Evolutionary conservation across 257 asterid genomes (phyloP).

Genomic region (Petunia secreta): DNA sequence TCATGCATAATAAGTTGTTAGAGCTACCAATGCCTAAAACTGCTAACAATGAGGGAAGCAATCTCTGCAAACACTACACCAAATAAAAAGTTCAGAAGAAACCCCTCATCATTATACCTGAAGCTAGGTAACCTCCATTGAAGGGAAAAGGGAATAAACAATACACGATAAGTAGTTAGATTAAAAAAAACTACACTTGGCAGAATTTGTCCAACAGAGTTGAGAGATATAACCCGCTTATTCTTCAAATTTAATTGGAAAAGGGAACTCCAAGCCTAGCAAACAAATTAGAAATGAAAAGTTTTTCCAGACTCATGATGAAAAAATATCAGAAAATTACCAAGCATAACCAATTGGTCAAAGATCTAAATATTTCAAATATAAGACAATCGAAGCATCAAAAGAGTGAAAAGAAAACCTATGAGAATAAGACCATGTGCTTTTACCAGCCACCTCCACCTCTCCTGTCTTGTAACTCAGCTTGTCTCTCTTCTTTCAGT

Average conservation of each 20-base stretch:
- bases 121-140: neutral
- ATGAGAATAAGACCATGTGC: neutral
- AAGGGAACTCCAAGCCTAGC: neutral
- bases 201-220: neutral
- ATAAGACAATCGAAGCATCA: neutral
- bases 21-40: neutral
- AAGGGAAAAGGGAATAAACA: neutral
- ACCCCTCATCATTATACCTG: neutral
- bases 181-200: too few species aligned
- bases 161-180: neutral
- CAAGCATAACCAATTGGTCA: neutral
- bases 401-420: neutral
- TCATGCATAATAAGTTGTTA: neutral
- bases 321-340: neutral
- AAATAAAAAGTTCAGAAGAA: neutral
- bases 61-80: neutral
- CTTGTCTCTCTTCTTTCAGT: slow-evolving; percentile 52
- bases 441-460: slow-evolving; percentile 34
- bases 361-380: neutral
- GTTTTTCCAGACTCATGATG: neutral
- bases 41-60: neutral
- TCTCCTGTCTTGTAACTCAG: slow-evolving; percentile 48
- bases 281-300: neutral
- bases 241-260: neutral
- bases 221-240: neutral